Evolutionary conservation across 176 grass and related monocot species (phyloP).

Genomic region (Triticum timopheevii): DNA sequence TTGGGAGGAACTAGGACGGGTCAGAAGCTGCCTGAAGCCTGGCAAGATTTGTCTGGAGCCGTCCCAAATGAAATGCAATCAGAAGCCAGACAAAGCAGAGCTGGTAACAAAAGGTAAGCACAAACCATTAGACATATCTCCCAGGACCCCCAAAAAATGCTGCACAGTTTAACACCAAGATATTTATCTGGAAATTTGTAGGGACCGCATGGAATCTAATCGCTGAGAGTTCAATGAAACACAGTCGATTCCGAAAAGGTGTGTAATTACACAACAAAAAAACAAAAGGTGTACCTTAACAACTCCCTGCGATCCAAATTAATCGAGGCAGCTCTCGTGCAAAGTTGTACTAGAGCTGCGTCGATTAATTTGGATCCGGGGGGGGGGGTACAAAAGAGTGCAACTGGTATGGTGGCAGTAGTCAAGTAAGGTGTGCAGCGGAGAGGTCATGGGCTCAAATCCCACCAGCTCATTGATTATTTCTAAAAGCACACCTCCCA

Average conservation of each 20-base stretch:
- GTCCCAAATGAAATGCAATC: constrained; percentile 81
- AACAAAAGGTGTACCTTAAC: neutral
- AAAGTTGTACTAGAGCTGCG: too few relatives aligned
- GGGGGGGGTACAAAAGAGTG: neutral
- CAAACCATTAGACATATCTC: neutral
- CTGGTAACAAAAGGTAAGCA: constrained; percentile 36
- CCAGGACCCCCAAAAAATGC: neutral
- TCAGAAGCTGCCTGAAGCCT: constrained; percentile 49
- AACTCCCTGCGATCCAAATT: neutral
- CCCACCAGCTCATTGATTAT: neutral
- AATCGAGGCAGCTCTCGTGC: too few relatives aligned
- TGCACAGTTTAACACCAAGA: neutral
- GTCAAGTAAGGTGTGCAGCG: neutral
- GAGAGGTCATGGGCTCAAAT: neutral
- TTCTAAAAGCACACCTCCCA: neutral
- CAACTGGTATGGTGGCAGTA: neutral
- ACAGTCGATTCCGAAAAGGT: neutral
- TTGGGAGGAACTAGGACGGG: neutral
- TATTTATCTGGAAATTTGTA: neutral
- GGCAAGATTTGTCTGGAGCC: constrained; percentile 63
- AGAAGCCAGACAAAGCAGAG: constrained; percentile 83
- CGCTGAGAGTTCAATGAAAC: neutral
- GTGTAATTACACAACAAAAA: neutral
- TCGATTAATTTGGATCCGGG: too few relatives aligned
- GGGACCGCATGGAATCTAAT: neutral